These are phyloP conservation scores for Prosopis cineraria DNA, from an alignment of 306 rosid species.

Conservation along the genomic window DNA sequence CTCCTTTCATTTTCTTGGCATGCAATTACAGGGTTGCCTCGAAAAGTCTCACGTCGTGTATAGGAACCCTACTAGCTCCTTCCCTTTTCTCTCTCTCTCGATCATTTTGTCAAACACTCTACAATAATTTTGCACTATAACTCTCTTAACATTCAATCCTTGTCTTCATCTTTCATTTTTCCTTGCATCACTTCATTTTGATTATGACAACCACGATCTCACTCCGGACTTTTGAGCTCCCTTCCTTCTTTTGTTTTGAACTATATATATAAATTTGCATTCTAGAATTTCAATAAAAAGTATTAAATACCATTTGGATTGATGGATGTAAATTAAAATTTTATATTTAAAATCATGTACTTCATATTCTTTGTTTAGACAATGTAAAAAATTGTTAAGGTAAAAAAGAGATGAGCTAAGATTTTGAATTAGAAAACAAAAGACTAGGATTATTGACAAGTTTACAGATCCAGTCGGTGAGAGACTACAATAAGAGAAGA, in stretches of 20 bases:
- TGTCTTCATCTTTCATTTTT: not conserved
- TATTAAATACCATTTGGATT: no score
- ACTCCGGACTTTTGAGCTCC: not conserved
- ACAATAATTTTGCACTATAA: not conserved
- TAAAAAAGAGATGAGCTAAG: no score
- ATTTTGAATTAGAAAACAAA: no score
- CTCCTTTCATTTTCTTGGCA: not conserved
- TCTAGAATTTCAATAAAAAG: not conserved
- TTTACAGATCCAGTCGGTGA: no score
- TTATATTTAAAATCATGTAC: no score
- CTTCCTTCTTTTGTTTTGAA: not conserved
- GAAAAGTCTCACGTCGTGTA: not conserved
- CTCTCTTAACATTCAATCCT: no score
- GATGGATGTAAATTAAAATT: no score
- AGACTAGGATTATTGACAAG: no score
- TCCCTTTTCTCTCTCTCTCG: not conserved
- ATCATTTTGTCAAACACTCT: not conserved
- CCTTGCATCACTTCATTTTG: not conserved
- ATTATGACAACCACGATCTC: not conserved
- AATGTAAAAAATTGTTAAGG: no score
- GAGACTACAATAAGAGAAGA: no score
- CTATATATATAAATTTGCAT: not conserved
- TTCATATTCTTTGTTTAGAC: no score
- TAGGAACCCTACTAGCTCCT: not conserved
- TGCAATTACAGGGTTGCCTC: not conserved